Percentiles rank a stretch among this genome's conserved stretches.
Evolutionary conservation across 75 land plant species (phyloP).

Genomic region (Cupressus sempervirens): DNA sequence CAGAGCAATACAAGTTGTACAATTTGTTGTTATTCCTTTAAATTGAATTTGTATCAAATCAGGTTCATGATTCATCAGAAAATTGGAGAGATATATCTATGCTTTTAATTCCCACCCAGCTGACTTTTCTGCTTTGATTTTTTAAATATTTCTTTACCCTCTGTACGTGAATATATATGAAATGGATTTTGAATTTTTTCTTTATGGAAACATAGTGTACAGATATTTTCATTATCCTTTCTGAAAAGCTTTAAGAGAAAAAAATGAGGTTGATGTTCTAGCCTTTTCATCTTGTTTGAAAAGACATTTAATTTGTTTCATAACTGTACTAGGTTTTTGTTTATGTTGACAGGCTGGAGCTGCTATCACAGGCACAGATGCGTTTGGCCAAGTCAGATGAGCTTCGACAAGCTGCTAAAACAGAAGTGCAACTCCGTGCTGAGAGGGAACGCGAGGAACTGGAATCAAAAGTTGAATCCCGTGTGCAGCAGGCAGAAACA

Average conservation of each 20-base stretch:
- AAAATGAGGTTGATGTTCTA: not conserved
- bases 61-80: too few species aligned
- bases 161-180: too few species aligned
- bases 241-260: not conserved
- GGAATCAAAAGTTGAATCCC: constrained; percentile 71
- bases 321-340: not conserved
- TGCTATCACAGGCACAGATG: constrained; percentile 78
- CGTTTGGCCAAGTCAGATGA: constrained; percentile 85
- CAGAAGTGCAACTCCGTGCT: constrained; percentile 77
- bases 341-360: constrained; percentile 55
- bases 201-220: too few species aligned
- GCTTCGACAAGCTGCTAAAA: constrained; percentile 83
- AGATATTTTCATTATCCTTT: too few species aligned
- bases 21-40: too few species aligned
- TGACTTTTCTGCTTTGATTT: too few species aligned
- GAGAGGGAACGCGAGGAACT: constrained; percentile 82
- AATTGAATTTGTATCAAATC: too few species aligned
- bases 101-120: too few species aligned
- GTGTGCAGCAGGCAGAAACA: constrained; percentile 87
- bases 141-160: too few species aligned
- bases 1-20: too few species aligned
- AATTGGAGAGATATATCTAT: too few species aligned
- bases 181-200: too few species aligned
- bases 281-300: not conserved
- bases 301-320: not conserved